These are phyloP conservation scores for Xylaria palmicola DNA, from an alignment of 495 filamentous ascomycete genomes.

Conservation along the genomic window DNA sequence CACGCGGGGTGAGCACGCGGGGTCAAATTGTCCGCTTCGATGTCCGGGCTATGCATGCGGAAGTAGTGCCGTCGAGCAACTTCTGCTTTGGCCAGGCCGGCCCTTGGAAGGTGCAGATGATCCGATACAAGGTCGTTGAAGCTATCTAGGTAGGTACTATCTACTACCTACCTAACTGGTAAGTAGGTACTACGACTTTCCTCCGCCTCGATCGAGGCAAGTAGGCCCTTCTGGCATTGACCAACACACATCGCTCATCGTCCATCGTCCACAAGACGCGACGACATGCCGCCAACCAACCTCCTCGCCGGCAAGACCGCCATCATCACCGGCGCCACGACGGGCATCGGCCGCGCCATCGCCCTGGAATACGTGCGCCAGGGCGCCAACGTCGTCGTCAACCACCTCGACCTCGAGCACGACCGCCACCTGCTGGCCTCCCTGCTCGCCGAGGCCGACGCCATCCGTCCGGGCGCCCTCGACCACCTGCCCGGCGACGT, in stretches of 20 bases:
- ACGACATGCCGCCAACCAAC: constrained; percentile 42
- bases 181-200: too few relatives aligned
- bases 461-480: constrained; percentile 49
- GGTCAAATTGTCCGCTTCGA: background rate
- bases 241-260: background rate
- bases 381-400: constrained; percentile 67
- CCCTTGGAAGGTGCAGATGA: too few relatives aligned
- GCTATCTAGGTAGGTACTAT: too few relatives aligned
- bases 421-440: constrained; percentile 55
- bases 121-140: too few relatives aligned
- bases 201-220: background rate
- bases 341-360: constrained; percentile 76
- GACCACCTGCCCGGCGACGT: constrained; percentile 66
- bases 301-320: constrained; percentile 67
- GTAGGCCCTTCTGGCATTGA: background rate
- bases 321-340: constrained; percentile 74
- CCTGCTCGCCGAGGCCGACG: constrained; percentile 52
- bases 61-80: too few relatives aligned
- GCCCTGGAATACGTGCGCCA: constrained; percentile 68
- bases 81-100: too few relatives aligned
- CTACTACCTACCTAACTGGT: background rate
- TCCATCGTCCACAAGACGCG: background rate
- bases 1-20: background rate
- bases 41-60: background rate
- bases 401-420: constrained; percentile 61